Evolutionary conservation across 208 protist genomes (phyloP), one percentile per base, ranked within the genome.

Genomic region (Trypanosoma scelopori): DNA sequence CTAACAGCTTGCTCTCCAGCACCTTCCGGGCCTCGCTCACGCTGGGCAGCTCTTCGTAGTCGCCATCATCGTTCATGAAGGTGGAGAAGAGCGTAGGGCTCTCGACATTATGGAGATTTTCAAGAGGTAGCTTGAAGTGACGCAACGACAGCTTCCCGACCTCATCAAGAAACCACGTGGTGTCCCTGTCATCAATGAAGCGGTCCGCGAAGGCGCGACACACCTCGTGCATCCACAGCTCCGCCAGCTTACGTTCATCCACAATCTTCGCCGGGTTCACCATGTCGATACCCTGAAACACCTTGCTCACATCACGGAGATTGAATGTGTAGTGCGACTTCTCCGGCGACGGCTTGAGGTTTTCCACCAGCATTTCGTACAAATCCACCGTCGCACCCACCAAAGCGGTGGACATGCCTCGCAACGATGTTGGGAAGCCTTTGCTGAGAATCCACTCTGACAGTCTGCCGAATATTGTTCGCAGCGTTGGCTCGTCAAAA

Each of bases 281-380:
- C 79, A 94, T 88, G 65, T 90, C 81, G 58, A 98, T 89, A 43
- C 97, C 96, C 71, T 97, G 93, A 65, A 97, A 97, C 27, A 91
- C 93, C 65, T 97, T 97, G 47, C 94, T 91, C 20, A 99, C 82
- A 73, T 99, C 98, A 56, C 98, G 92, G 65, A 99, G 65, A 75
- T 99, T 99, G 82, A 99, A 99, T 18, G 95, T 97, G 81, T 99
- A 99, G 81, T 99, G 98, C 47, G 91, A 98, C 80, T 99, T 99
- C 74, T 97, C 79, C 25, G 98, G 98, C 11, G 98, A 99, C 11
- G 98, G 97, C 60, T 97, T 97, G 43, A 99, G 78, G 27, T 97
- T 95, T 22, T 86, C 69, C 22, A 89, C 73, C n/a, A 98, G 84
- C 0, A 76, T 91, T 58, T 91, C 86, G 85, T 98, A 99, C 12